Base-by-base conservation (phyloP, 768 basidiomycete genomes). In the Kwoniella bestiolae region DNA sequence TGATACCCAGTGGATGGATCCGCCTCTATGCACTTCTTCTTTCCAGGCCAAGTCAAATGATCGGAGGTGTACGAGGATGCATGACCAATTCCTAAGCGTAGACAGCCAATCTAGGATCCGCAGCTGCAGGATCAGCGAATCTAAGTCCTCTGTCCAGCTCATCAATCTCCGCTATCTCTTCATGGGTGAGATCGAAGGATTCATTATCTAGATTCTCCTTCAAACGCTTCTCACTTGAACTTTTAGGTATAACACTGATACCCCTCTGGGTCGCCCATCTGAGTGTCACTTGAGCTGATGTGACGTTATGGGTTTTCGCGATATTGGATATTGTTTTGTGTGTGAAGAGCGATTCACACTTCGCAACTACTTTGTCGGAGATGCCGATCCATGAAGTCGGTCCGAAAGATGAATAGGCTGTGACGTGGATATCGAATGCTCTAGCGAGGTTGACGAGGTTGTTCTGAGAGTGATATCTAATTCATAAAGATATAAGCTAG, bases 211-310 rank as follows among this genome's bases (percentile, higher is more conserved):
- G 70, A 82, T 91, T 91, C 75, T 87, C 80, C 18, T 74, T 72
- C 62, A 85, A 80, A 28, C 88, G 84, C 16, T 75, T 65, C 3
- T 67, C 56, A 68, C 83, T 71, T 76, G 86, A 87, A 55, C 84
- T 86, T 84, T 92, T 92, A 50, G 91, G 91, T 66, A 92, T 86
- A 49, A 91, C 87, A 34, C 88, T 87, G 65, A 91, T 84, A 9
- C 86, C 87, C 38, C 86, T 87, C 73, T 91, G 89, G 14, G 88
- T 89, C 1, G 89, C 86, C 91, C 91, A 92, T 69, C 90, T 85
- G 58, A 92, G 85, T 41, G 91, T 81, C 25, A 91, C 86, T 79
- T 91, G 90, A 6, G 89, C 89, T 6, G 45, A n/a, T n/a, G 47
- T 60, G 45, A 31, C 31, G 4, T 50, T 25, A 21, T 50, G 47